phyloP scores from a whole-genome alignment of 768 basidiomycete genomes.

The Udeniomyces megalosporus region DNA sequence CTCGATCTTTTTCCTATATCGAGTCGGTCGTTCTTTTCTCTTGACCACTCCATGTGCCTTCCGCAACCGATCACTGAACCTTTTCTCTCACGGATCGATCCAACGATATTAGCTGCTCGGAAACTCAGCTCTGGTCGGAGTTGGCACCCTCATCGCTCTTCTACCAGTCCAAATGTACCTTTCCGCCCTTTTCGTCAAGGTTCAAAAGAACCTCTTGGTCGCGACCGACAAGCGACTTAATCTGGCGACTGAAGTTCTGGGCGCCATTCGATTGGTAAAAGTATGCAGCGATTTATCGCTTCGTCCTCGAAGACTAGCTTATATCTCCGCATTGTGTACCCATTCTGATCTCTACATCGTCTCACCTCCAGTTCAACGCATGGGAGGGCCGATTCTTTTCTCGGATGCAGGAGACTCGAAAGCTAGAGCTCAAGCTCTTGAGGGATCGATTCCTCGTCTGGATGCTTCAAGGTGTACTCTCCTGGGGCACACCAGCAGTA shows the following conservation, averaged over 20 bases:
- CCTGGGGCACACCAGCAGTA: slow-evolving; percentile 13
- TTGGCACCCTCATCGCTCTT: slow-evolving; percentile 19
- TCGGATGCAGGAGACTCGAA: slow-evolving; percentile 27
- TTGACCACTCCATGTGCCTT: too few relatives aligned
- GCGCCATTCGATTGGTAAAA: slow-evolving; percentile 31
- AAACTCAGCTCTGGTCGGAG: slow-evolving; percentile 19
- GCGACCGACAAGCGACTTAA: slow-evolving; percentile 32
- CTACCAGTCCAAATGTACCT: slow-evolving; percentile 26
- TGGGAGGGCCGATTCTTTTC: slow-evolving; percentile 31
- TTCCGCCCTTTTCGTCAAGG: slow-evolving; percentile 22
- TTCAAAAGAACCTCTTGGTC: slow-evolving; percentile 23
- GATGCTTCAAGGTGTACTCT: slow-evolving; percentile 11
- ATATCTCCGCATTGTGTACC: neutral
- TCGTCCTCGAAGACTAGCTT: slow-evolving; percentile 20
- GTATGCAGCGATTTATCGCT: too few relatives aligned
- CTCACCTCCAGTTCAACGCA: slow-evolving; percentile 20
- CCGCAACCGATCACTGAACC: slow-evolving; percentile 10
- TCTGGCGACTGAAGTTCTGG: slow-evolving; percentile 32
- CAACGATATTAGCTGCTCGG: slow-evolving; percentile 21
- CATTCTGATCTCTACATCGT: neutral
- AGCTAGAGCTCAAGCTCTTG: slow-evolving; percentile 27
- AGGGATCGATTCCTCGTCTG: slow-evolving; percentile 25
- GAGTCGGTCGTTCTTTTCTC: slow-evolving; percentile 18
- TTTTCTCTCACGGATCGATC: slow-evolving; percentile 15
- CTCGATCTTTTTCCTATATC: neutral